Conservation (phyloP, 768 basidiomycete species). For the Trametes elegans region DNA sequence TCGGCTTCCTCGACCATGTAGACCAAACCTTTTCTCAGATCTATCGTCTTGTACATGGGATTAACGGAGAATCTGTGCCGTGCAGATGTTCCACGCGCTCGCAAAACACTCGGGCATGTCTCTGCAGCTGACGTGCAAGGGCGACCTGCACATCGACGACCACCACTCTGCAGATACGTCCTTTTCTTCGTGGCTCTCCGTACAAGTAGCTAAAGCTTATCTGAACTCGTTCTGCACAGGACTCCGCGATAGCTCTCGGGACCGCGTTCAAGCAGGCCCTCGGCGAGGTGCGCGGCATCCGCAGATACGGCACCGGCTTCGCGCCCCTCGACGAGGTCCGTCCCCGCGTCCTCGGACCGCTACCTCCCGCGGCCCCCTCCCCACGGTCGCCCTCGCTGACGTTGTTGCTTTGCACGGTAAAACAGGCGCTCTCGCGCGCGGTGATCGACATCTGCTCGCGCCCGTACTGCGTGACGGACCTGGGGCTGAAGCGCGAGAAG, state of each 20-base stretch:
- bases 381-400: no score
- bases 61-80: neutral
- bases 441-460: slow-evolving; percentile 99
- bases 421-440: slow-evolving; percentile 92
- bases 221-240: slow-evolving; percentile 55
- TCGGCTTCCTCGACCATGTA: slow-evolving; percentile 99
- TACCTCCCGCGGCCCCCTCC: neutral
- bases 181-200: no score
- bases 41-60: neutral
- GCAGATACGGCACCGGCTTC: slow-evolving; percentile 93
- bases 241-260: slow-evolving; percentile 83
- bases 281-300: slow-evolving; percentile 92
- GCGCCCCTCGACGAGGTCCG: slow-evolving; percentile 95
- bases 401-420: no score
- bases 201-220: no score
- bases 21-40: slow-evolving; percentile 22
- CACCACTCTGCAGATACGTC: slow-evolving; percentile 97
- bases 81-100: slow-evolving; percentile 94
- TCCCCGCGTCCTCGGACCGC: neutral
- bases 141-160: slow-evolving; percentile 97
- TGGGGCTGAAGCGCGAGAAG: slow-evolving; percentile 86
- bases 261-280: slow-evolving; percentile 93
- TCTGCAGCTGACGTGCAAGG: slow-evolving; percentile 85
- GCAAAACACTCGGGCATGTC: slow-evolving; percentile 98
- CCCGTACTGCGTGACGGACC: slow-evolving; percentile 91